Evolutionary conservation across 2,329 filamentous ascomycete genomes (phyloP).

Genomic region (Arthrocladium fulminans): DNA sequence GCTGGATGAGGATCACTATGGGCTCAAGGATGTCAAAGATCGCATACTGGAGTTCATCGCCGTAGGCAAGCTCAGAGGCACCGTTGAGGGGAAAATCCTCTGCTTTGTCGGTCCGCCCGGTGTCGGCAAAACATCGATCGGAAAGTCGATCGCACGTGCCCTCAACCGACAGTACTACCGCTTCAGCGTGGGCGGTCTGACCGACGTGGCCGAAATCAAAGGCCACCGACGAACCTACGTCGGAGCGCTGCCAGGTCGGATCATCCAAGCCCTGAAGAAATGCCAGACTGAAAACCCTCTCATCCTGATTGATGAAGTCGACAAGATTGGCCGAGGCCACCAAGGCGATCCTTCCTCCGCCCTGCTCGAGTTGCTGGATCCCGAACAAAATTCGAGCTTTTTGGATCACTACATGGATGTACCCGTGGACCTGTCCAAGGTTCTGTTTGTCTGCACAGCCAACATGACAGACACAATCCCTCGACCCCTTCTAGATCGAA

Average conservation of each 20-base stretch:
- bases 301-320: slow-evolving; percentile 92
- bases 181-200: slow-evolving; percentile 93
- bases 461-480: slow-evolving; percentile 99
- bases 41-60: slow-evolving; percentile 97
- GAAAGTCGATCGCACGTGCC: slow-evolving; percentile 92
- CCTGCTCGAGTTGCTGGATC: slow-evolving; percentile 84
- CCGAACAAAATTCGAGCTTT: slow-evolving; percentile 96
- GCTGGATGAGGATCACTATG: slow-evolving; percentile 92
- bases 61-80: slow-evolving; percentile 91
- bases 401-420: slow-evolving; percentile 98
- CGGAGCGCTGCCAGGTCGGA: slow-evolving; percentile 85
- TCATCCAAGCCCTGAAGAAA: slow-evolving; percentile 97
- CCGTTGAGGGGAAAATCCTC: slow-evolving; percentile 95
- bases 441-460: slow-evolving; percentile 95
- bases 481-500: slow-evolving; percentile 82
- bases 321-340: slow-evolving; percentile 94
- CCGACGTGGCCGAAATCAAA: slow-evolving; percentile 98
- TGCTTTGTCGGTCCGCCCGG: slow-evolving; percentile 96
- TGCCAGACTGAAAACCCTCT: slow-evolving; percentile 97
- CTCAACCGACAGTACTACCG: slow-evolving; percentile 95
- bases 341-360: slow-evolving; percentile 95
- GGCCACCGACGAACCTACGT: slow-evolving; percentile 94
- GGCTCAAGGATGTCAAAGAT: slow-evolving; percentile 95
- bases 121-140: slow-evolving; percentile 97
- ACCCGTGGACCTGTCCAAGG: slow-evolving; percentile 92